Percentiles rank a stretch among this genome's conserved stretches.
phyloP scores from a whole-genome alignment of 805 yeast genomes.

The Blastobotrys terrestris region DNA sequence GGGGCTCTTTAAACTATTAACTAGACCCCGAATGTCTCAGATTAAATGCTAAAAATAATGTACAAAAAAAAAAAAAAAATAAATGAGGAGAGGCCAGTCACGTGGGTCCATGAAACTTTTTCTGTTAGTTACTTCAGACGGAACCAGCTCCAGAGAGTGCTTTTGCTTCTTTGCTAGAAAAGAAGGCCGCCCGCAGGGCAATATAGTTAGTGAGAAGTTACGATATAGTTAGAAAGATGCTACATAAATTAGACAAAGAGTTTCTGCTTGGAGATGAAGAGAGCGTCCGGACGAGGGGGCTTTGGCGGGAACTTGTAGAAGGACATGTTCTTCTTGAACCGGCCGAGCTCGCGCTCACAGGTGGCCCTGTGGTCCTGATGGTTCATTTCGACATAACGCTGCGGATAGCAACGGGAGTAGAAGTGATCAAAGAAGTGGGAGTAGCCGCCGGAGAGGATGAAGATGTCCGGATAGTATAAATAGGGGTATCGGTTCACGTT shows the following conservation, averaged over 20 bases:
- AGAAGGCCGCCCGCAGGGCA: not conserved
- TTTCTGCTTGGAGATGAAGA: not conserved
- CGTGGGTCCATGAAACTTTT: too few relatives aligned
- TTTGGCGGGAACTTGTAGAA: conserved; percentile 4
- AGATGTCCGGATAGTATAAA: conserved; percentile 81
- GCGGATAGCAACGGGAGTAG: conserved; percentile 61
- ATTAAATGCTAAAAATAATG: too few relatives aligned
- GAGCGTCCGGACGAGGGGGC: not conserved
- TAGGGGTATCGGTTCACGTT: conserved; percentile 75
- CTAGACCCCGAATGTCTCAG: too few relatives aligned
- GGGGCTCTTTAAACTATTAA: too few relatives aligned
- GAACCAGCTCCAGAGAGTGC: too few relatives aligned
- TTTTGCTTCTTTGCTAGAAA: not conserved
- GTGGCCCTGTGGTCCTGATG: conserved; percentile 41
- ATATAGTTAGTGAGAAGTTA: too few relatives aligned
- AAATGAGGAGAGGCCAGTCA: too few relatives aligned
- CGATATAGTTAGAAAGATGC: not conserved
- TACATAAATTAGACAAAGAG: not conserved
- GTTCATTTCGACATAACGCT: conserved; percentile 82
- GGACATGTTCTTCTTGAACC: conserved; percentile 43
- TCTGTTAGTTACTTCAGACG: too few relatives aligned
- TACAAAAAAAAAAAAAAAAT: too few relatives aligned
- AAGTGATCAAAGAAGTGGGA: conserved; percentile 61
- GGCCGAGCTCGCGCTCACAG: conserved; percentile 49
- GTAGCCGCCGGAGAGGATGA: conserved; percentile 89